Percentiles rank a stretch among this genome's conserved stretches.
phyloP scores from a whole-genome alignment of 495 filamentous ascomycete genomes.

The Pseudomonodictys pantanalensis region DNA sequence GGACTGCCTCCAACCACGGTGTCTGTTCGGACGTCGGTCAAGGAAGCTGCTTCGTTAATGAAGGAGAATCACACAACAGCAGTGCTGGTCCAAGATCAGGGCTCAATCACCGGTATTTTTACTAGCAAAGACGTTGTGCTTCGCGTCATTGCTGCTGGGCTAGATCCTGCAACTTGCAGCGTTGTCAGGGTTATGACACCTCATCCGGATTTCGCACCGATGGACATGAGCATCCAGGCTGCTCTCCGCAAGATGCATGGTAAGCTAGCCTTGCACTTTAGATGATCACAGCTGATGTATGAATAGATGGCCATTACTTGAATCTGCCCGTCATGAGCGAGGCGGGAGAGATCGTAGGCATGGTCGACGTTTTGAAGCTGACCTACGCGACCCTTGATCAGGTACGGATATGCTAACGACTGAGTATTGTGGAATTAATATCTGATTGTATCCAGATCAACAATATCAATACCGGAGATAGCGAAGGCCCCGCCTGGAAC shows the following conservation, averaged over 20 bases:
- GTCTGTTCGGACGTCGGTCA: conserved; percentile 91
- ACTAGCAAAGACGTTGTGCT: conserved; percentile 99
- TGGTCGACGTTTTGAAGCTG: conserved; percentile 97
- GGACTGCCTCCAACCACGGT: conserved; percentile 91
- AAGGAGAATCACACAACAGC: conserved; percentile 98
- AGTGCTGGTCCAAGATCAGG: conserved; percentile 92
- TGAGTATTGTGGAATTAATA: conserved; percentile 5
- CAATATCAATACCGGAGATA: conserved; percentile 73
- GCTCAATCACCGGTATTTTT: conserved; percentile 97
- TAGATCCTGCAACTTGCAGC: conserved; percentile 92
- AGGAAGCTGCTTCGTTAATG: conserved; percentile 91
- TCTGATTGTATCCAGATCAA: conserved; percentile 56
- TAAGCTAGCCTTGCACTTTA: conserved; percentile 44
- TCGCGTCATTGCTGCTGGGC: conserved; percentile 92
- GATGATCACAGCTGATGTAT: conserved; percentile 8
- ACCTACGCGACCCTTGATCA: conserved; percentile 98
- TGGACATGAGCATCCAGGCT: conserved; percentile 98
- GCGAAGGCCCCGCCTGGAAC: conserved; percentile 96
- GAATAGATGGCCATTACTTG: conserved; percentile 91
- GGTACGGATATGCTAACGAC: conserved; percentile 53
- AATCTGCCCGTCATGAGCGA: conserved; percentile 99
- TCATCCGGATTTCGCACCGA: conserved; percentile 95
- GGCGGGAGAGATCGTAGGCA: conserved; percentile 92
- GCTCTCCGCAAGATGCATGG: conserved; percentile 98
- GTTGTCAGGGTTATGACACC: conserved; percentile 99